Evolutionary conservation across 805 yeast species (phyloP), one percentile per base, ranked within the genome.

Genomic region (Kodamaea hsintzibuensis): DNA sequence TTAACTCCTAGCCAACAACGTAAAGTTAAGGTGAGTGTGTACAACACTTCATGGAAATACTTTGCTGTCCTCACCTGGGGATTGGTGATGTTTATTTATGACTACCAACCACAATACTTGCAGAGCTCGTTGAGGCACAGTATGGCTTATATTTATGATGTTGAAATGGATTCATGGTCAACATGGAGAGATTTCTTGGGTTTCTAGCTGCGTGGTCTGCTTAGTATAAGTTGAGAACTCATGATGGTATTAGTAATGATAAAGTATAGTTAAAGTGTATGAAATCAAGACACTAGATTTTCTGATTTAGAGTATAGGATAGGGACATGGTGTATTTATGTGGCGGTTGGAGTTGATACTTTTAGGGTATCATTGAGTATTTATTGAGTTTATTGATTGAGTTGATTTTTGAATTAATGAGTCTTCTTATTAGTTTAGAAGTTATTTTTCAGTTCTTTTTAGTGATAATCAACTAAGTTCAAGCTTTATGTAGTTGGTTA

Each of bases 21-120:
- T 49, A 69, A 70, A 52, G 64, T 74, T 51, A 71, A 65, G 56
- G 53, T 55, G 18, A 52, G 56, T 19, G 55, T 66, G 13, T 60
- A 60, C 48, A 49, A 56, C 53, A 59, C 49, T 47, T 53, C 59
- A 18, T 88, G 91, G 91, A 73, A 81, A 44, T 64, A 80, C 45
- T 81, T 84, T 60, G 85, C 91, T 1, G 82, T 86, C 13, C 55
- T 83, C 7, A 76, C 83, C 7, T 88, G 96, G 96, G 93, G 86
- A 0, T 63, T 80, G 22, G 89, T 87, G 39, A 87, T 88, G 92
- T 77, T 81, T 62, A 73, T 88, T 49, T 88, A 86, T 67, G 79
- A 85, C 53, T 73, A 75, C 55, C 85, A 87, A 58, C 86, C 87
- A 1, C 78, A 78, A 39, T 78, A 79, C 58, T 73, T 89, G 45